Percentiles rank a stretch among this genome's conserved stretches.
Conservation (phyloP, 352 stramenopile genomes). For the Phytopythium litorale region DNA sequence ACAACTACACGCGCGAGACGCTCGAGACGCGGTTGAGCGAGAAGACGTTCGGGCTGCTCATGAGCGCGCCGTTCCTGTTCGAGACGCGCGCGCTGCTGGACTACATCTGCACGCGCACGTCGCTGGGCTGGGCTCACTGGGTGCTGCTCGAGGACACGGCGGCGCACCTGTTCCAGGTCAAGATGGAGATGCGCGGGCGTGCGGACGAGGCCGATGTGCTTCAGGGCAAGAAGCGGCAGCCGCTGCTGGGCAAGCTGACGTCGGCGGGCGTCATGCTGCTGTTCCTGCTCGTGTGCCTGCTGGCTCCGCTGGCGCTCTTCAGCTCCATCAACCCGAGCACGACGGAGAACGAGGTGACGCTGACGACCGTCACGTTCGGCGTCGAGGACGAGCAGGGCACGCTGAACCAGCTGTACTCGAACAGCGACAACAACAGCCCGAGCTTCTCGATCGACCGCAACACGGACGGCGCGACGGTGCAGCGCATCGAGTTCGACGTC, state of each 20-base stretch:
- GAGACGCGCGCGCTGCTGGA: slow-evolving; percentile 84
- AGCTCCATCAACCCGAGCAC: slow-evolving; percentile 87
- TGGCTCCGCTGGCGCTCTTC: slow-evolving; percentile 77
- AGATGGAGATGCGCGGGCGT: slow-evolving; percentile 74
- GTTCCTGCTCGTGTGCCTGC: slow-evolving; percentile 69
- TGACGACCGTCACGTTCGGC: slow-evolving; percentile 62
- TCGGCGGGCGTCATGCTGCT: slow-evolving; percentile 77
- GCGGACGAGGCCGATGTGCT: slow-evolving; percentile 62
- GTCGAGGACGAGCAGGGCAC: slow-evolving; percentile 73
- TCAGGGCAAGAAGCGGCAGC: slow-evolving; percentile 78
- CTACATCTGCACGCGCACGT: slow-evolving; percentile 86
- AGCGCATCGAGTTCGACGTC: slow-evolving; percentile 73
- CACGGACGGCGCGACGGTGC: slow-evolving; percentile 69
- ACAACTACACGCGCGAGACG: slow-evolving; percentile 62
- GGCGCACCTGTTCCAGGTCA: slow-evolving; percentile 74
- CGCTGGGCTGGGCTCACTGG: slow-evolving; percentile 77
- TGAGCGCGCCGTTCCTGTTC: slow-evolving; percentile 83
- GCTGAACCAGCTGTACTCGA: slow-evolving; percentile 71
- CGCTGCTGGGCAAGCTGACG: slow-evolving; percentile 55
- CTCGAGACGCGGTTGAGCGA: slow-evolving; percentile 49
- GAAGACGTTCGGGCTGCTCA: slow-evolving; percentile 68
- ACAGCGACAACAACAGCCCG: slow-evolving; percentile 70
- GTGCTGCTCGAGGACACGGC: slow-evolving; percentile 80
- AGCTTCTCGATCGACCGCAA: slow-evolving; percentile 52
- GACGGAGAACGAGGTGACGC: slow-evolving; percentile 57